Base-by-base conservation (phyloP, 371 early-diverging fungal species). In the Mucor mucedo region DNA sequence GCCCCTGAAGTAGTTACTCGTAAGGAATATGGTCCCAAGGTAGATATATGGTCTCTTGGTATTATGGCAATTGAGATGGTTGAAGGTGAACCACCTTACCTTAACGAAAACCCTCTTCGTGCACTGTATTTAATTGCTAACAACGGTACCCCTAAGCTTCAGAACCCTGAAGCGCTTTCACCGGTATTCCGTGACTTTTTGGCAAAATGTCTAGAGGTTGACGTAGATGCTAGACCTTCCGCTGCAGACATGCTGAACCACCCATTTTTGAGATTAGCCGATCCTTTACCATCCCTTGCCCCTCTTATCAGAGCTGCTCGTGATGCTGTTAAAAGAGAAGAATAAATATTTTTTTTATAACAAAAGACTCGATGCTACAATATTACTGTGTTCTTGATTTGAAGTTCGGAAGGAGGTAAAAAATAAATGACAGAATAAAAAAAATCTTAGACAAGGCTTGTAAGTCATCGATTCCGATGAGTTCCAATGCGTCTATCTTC, bases 1-100 rank as follows among this genome's bases (percentile, higher is more conserved):
- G 94, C 95, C 3, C 95, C 94, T 8, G 95, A 93, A 78, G 90
- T 95, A 2, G 95, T 95, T 11, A 90, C 83, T 21, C 85, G 90
- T 21, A 91, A 91, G 65, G 91, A 90, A 69, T 95, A 95, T 63
- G 94, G 92, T 4, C 88, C 88, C 53, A 89, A 89, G 59, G 92
- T 93, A 45, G 98, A 98, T 76, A 84, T 95, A 9, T 98, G 98
- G 98, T 92, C 93, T 9, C 77, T 96, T 5, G 98, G 96, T 7
- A 95, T 97, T 65, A 90, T 95, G 83, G 77, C 87, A 30, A 92
- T 93, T 62, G 93, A 95, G 70, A 86, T 91, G 86, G 76, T 89
- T 49, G 86, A 90, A 72, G 92, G 94, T 16, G 91, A 91, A 61
- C 95, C 95, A 27, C 97, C 97, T 30, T 96, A 94, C 69, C 75